phyloP scores from a whole-genome alignment of 2,329 filamentous ascomycete genomes.

The Cercospora berteroae region DNA sequence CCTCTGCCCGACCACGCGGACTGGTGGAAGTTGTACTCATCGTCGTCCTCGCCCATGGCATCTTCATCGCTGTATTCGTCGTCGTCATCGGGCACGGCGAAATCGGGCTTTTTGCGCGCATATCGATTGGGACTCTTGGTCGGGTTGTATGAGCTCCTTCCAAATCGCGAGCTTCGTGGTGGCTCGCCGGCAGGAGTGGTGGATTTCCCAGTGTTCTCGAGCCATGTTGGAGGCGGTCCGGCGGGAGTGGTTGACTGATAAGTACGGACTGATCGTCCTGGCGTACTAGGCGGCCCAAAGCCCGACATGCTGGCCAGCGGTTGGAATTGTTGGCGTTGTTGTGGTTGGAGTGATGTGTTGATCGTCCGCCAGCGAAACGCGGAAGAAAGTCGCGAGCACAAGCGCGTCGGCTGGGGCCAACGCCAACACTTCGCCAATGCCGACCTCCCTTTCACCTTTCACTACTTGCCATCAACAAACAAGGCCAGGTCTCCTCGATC shows the following conservation, averaged over 20 bases:
- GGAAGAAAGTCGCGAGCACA: constrained; percentile 4
- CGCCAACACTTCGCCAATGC: constrained; percentile 1
- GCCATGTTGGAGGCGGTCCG: constrained; percentile 36
- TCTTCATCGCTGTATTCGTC: constrained; percentile 37
- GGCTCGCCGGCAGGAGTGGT: constrained; percentile 39
- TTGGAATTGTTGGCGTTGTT: no score
- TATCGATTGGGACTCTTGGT: constrained; percentile 31
- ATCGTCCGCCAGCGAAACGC: not conserved
- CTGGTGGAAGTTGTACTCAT: constrained; percentile 25
- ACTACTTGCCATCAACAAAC: not conserved
- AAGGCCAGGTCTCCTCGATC: not conserved
- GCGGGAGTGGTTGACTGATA: constrained; percentile 41
- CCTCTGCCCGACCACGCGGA: constrained; percentile 1
- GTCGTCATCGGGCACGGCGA: constrained; percentile 37
- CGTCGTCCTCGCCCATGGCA: constrained; percentile 40
- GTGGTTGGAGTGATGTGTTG: not conserved
- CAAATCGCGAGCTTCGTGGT: constrained; percentile 35
- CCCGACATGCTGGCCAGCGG: constrained; percentile 20
- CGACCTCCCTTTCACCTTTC: not conserved
- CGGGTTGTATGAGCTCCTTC: constrained; percentile 34
- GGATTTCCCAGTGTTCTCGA: constrained; percentile 30
- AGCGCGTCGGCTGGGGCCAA: constrained; percentile 3
- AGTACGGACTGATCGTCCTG: constrained; percentile 27
- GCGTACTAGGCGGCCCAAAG: constrained; percentile 30
- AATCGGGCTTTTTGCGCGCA: constrained; percentile 30